Evolutionary conservation across 441 rosid genomes (phyloP), one percentile per base, ranked within the genome.

Genomic region (Adansonia rubrostipa): DNA sequence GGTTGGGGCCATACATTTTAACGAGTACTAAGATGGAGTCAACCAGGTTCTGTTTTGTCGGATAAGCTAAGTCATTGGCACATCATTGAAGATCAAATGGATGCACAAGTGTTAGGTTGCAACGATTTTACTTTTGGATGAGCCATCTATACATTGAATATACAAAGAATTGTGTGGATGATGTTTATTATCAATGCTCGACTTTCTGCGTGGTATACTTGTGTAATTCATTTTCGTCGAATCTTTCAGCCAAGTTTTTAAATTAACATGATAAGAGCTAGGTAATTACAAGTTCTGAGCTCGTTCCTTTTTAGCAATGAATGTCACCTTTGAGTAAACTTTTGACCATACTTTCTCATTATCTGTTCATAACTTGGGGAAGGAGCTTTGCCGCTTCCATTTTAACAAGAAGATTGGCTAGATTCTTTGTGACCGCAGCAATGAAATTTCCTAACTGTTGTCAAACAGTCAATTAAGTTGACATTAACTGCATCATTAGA

Each of bases 1-100:
- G 88, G 93, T 88, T 14, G 98, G 97, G 45, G 99, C 92, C 1
- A 95, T 93, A 85, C 98, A 95, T 85, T 95, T 93, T 79, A 93
- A 95, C 0, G 96, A 95, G 80, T 88, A 73, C 65, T 88, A 28
- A 33, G 66, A 10, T 11, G n/a, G 24, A 61, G n/a, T 13, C 40
- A 0, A 11, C 36, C 13, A 61, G 65, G 65, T 61, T 10, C 65
- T 36, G 42, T 36, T 36, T 36, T 0, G 42, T 36, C 42, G 6
- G 42, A 36, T 36, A 36, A 36, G 42, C 42, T 36, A 22, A 61
- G 36, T 24, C 7, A 24, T 36, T 36, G 13, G 28, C 36, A 24
- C 65, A 17, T 56, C 48, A 13, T 20, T 63, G 40, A 24, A 77
- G 74, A 14, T 81, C 61, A 42, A 47, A 36, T 24, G 44, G 58